Evolutionary conservation across 139 green algal genomes (phyloP).

Genomic region (Raphidocelis subcapitata): DNA sequence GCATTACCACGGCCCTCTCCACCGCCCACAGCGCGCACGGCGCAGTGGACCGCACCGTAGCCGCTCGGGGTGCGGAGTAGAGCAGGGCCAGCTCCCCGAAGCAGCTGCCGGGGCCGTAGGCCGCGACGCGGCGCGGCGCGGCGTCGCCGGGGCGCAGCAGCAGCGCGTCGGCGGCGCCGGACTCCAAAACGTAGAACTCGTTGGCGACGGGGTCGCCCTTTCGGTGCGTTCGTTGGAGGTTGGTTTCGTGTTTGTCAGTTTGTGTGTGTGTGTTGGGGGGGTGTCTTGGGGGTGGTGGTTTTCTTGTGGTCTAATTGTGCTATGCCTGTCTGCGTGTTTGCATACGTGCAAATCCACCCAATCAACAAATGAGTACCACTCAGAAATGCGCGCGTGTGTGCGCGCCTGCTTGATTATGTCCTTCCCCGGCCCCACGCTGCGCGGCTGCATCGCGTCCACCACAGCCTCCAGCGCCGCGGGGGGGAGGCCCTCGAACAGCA

Average conservation of each 20-base stretch:
- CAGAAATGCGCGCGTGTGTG: background rate
- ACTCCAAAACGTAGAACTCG: constrained; percentile 60
- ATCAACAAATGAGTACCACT: too few species aligned
- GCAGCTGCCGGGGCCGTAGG: constrained; percentile 42
- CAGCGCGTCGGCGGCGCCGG: constrained; percentile 46
- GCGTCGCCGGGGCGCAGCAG: constrained; percentile 8
- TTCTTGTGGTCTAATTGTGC: too few species aligned
- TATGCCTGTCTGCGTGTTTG: too few species aligned
- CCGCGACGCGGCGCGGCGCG: constrained; percentile 22
- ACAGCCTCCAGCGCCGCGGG: constrained; percentile 64
- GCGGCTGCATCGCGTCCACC: constrained; percentile 70
- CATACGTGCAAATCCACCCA: too few species aligned
- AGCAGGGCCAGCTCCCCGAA: constrained; percentile 96
- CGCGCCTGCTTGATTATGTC: constrained; percentile 73
- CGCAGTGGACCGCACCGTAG: constrained; percentile 75
- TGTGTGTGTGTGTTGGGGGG: background rate
- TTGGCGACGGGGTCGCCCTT: constrained; percentile 42
- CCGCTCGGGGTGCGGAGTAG: constrained; percentile 82
- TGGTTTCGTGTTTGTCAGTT: background rate
- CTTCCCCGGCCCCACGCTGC: constrained; percentile 43
- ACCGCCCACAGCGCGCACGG: constrained; percentile 50
- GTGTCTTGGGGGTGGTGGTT: too few species aligned
- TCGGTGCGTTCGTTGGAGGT: background rate
- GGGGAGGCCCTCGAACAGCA: constrained; percentile 77
- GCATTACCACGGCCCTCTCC: constrained; percentile 74